These are phyloP conservation scores for Pseudoneurospora amorphoporcata DNA, from an alignment of 495 filamentous ascomycete genomes.

Conservation along the genomic window DNA sequence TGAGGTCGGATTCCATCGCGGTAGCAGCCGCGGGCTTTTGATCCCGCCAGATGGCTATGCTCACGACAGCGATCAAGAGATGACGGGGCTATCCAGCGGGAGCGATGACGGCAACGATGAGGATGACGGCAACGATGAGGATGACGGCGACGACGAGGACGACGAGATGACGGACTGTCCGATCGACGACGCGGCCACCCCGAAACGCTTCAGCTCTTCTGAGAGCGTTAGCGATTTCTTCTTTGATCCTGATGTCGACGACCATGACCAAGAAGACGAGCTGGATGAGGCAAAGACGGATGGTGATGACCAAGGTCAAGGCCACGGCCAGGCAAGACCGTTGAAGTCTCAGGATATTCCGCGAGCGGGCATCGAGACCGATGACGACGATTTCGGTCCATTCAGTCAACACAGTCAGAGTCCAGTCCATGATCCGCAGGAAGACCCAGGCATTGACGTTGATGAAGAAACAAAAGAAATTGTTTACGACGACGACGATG, in stretches of 20 bases:
- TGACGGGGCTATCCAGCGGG: not conserved
- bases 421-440: not conserved
- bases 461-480: not conserved
- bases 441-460: constrained; percentile 9
- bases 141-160: constrained; percentile 4
- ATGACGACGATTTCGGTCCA: not conserved
- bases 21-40: constrained; percentile 8
- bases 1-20: constrained; percentile 10
- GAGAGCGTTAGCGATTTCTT: not conserved
- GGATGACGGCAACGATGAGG: constrained; percentile 4
- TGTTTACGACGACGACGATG: constrained; percentile 2
- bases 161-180: constrained; percentile 3
- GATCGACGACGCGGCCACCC: not conserved
- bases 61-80: constrained; percentile 11
- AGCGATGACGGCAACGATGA: constrained; percentile 8
- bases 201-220: not conserved
- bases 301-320: constrained; percentile 6
- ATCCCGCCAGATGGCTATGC: constrained; percentile 10
- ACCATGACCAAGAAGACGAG: constrained; percentile 23
- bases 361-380: constrained; percentile 31
- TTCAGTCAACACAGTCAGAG: not conserved
- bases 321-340: not conserved
- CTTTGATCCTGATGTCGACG: not conserved
- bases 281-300: constrained; percentile 24
- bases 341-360: constrained; percentile 30